Conservation (phyloP, 73 alveolate species). For the Paramecium octaurelia region DNA sequence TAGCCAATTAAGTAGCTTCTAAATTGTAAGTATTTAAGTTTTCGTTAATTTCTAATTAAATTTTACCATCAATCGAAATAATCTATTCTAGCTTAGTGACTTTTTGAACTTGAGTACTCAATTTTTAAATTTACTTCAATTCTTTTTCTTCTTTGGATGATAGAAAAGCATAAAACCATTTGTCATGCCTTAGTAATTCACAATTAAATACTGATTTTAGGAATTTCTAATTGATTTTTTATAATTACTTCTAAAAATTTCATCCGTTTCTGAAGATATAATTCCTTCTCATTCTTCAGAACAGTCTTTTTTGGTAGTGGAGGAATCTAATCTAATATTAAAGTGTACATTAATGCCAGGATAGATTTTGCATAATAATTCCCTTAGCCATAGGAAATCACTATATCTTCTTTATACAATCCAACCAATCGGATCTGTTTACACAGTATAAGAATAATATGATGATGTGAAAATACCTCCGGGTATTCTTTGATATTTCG, state of each 20-base stretch:
- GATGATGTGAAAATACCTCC: slow-evolving; percentile 54
- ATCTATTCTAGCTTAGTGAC: slow-evolving; percentile 4
- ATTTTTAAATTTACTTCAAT: neutral
- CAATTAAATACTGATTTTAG: neutral
- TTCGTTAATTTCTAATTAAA: neutral
- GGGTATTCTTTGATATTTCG: neutral
- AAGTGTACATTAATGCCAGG: slow-evolving; percentile 58
- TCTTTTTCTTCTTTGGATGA: slow-evolving; percentile 36
- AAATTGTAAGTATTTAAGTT: neutral
- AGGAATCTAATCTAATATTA: slow-evolving; percentile 4
- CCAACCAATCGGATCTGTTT: slow-evolving; percentile 78
- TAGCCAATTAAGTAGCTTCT: neutral
- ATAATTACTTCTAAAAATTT: slow-evolving; percentile 47
- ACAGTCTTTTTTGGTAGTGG: slow-evolving; percentile 58
- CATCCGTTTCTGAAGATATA: slow-evolving; percentile 23
- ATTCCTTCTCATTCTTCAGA: neutral
- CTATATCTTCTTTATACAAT: slow-evolving; percentile 67
- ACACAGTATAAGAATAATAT: slow-evolving; percentile 49
- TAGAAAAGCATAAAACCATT: slow-evolving; percentile 39
- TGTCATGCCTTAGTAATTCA: slow-evolving; percentile 25
- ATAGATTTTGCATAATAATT: slow-evolving; percentile 63
- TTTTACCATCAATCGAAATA: neutral
- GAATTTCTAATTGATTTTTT: neutral
- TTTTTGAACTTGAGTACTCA: neutral
- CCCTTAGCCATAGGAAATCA: slow-evolving; percentile 76